Base-by-base conservation (phyloP, 2,329 filamentous ascomycete species). In the Claviceps arundinis region DNA sequence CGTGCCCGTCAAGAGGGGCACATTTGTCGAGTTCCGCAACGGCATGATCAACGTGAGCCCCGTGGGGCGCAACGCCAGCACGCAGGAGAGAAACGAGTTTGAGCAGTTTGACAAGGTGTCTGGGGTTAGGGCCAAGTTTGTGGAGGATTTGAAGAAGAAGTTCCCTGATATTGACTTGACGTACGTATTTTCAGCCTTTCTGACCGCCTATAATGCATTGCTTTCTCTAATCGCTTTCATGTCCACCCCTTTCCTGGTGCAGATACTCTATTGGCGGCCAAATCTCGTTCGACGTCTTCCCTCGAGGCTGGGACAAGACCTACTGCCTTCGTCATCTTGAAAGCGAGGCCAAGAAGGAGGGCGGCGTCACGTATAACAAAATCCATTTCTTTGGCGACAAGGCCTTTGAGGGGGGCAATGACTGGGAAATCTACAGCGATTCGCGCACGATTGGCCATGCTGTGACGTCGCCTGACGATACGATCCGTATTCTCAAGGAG, bases 321-420 rank as follows among this genome's bases (percentile, higher is more conserved):
- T 98, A 95, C 78, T 96, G 90, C 73, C 76, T 97, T 59, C 75
- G 80, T 61, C 90, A 96, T 70, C 75, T 97, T 56, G 88, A 93
- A 72, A 78, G 78, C 57, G 90, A 96, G 68, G 83, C 85, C 57
- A 73, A 77, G 71, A 75, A 78, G 66, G 74, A 78, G 42, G 83
- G 80, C 62, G 84, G 85, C 56, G 74, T 94, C 57, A 72, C 82
- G 24, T 97, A 91, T 76, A 87, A 81, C 60, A 91, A 80, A 45
- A 85, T 97, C 60, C 93, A 97, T 76, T 97, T 97, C 79, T 98
- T 97, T 63, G 93, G 93, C 58, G 93, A 98, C 77, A 98, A 97
- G 83, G 87, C 87, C 26, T 83, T 81, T 65, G 71, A 84, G 67
- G 91, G 93, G 57, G 93, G 93, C 56, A 98, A 97, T 68, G 93